phyloP scores from a whole-genome alignment of 352 stramenopile species.

The Pythium vanterpoolii region DNA sequence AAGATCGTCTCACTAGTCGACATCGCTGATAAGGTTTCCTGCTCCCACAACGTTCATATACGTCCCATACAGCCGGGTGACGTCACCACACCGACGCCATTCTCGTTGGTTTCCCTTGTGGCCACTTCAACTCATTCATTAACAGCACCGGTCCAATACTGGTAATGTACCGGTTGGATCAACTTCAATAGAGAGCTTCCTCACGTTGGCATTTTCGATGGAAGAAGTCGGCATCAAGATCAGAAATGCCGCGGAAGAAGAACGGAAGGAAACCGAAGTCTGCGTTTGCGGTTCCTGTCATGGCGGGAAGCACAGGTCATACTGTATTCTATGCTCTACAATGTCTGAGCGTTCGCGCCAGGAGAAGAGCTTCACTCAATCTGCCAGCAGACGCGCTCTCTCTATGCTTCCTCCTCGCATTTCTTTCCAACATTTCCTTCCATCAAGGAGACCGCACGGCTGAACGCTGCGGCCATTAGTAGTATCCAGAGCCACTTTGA shows the following conservation, averaged over 20 bases:
- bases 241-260: slow-evolving; percentile 3
- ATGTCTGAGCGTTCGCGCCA: no score
- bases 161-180: background rate
- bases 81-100: background rate
- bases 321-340: background rate
- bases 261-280: slow-evolving; percentile 10
- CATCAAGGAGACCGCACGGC: background rate
- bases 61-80: background rate
- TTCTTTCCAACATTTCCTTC: slow-evolving; percentile 1
- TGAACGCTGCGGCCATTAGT: background rate
- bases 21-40: background rate
- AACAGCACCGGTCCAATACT: slow-evolving; percentile 15
- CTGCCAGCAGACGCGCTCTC: background rate
- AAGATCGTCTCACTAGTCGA: slow-evolving; percentile 19
- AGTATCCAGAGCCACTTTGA: background rate
- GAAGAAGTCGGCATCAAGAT: background rate
- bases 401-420: background rate
- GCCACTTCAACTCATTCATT: slow-evolving; percentile 4
- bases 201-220: background rate
- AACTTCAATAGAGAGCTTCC: background rate
- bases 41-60: background rate
- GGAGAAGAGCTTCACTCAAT: background rate
- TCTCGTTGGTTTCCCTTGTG: background rate
- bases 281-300: background rate
- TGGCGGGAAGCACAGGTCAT: background rate